Conservation (phyloP, 345 rosid genomes). For the Sisymbrium irio region DNA sequence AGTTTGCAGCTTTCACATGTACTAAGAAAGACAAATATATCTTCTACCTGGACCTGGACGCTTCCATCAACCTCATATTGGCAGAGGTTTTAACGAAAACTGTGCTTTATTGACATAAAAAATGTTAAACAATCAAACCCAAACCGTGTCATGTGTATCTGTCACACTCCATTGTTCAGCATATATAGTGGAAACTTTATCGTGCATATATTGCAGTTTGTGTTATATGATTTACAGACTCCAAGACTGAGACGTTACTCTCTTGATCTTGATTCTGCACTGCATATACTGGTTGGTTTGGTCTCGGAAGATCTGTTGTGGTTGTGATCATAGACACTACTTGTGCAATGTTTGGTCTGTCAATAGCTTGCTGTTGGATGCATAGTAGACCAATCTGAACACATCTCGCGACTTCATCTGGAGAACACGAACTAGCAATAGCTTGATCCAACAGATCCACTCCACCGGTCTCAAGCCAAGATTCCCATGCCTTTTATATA, state of each 20-base stretch:
- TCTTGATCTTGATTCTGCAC: neutral
- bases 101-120: neutral
- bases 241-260: neutral
- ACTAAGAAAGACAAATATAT: neutral
- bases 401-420: conserved; percentile 13
- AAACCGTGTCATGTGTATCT: neutral
- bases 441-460: conserved; percentile 14
- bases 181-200: neutral
- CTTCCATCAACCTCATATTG: no score
- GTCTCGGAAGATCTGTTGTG: conserved; percentile 11
- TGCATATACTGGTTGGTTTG: conserved; percentile 18
- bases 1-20: no score
- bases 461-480: conserved; percentile 12
- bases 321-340: conserved; percentile 21
- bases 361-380: conserved; percentile 17
- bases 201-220: conserved; percentile 18
- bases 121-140: neutral
- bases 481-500: conserved; percentile 17
- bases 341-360: conserved; percentile 25
- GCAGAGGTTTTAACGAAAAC: neutral
- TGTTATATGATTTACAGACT: conserved; percentile 22
- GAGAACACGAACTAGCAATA: neutral
- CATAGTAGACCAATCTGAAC: conserved; percentile 27
- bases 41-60: neutral
- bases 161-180: neutral